phyloP scores from a whole-genome alignment of 2,329 filamentous ascomycete genomes.

The Diaporthe nobilis region DNA sequence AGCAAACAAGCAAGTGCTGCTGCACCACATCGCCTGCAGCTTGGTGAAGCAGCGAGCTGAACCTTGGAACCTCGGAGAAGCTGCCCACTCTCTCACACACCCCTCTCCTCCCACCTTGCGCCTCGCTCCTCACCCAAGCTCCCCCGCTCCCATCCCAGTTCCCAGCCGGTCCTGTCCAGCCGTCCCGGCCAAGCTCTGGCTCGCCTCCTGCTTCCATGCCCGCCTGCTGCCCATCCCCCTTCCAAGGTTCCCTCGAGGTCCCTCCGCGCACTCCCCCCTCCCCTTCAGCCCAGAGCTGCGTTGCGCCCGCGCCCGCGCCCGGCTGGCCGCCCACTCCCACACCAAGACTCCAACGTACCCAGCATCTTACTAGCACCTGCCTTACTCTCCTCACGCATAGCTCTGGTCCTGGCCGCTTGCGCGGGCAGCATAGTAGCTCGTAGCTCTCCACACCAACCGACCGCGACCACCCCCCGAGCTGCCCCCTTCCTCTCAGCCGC shows the following conservation, averaged over 20 bases:
- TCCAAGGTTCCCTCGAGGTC: conserved; percentile 14
- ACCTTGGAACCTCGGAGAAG: conserved; percentile 34
- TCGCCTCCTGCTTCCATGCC: background rate
- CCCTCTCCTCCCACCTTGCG: background rate
- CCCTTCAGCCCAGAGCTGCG: conserved; percentile 14
- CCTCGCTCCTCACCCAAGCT: conserved; percentile 2
- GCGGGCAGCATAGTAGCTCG: conserved; percentile 31
- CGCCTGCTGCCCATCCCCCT: background rate
- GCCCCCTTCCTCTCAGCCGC: conserved; percentile 47
- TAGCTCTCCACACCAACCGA: conserved; percentile 40
- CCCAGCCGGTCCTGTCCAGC: background rate
- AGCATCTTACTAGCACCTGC: conserved; percentile 14
- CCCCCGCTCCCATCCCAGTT: conserved; percentile 25
- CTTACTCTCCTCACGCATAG: conserved; percentile 26
- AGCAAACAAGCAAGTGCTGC: conserved; percentile 26
- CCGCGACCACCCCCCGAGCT: conserved; percentile 42
- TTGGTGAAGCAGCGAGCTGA: conserved; percentile 36
- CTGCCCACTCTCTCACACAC: background rate
- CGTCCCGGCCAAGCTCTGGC: conserved; percentile 26
- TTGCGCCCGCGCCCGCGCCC: background rate
- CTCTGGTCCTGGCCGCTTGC: conserved; percentile 19
- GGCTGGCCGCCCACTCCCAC: conserved; percentile 11
- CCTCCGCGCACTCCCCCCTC: background rate
- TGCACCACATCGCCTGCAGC: conserved; percentile 19
- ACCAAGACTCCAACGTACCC: background rate